Conservation (phyloP, 768 basidiomycete genomes). For the Phylloporus sp. region DNA sequence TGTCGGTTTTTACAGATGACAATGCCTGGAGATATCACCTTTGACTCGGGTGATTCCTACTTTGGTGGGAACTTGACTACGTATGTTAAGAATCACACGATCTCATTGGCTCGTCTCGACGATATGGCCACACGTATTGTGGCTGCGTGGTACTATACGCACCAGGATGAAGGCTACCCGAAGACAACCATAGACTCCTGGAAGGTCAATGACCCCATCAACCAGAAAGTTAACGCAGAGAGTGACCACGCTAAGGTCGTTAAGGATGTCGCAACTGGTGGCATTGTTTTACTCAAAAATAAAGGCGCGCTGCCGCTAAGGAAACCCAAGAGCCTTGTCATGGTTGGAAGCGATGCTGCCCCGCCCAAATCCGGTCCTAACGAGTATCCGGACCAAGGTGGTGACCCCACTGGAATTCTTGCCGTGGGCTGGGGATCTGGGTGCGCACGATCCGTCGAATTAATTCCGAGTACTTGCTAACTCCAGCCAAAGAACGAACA, state of each 20-base stretch:
- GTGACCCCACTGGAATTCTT: conserved; percentile 60
- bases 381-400: conserved; percentile 58
- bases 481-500: conserved; percentile 45
- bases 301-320: conserved; percentile 53
- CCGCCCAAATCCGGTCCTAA: conserved; percentile 69
- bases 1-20: conserved; percentile 50
- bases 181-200: conserved; percentile 25
- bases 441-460: conserved; percentile 17
- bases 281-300: conserved; percentile 70
- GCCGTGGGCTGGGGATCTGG: conserved; percentile 95
- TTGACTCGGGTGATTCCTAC: conserved; percentile 38
- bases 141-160: conserved; percentile 52
- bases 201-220: conserved; percentile 27
- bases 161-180: conserved; percentile 32
- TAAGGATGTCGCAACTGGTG: conserved; percentile 60
- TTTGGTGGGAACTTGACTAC: conserved; percentile 59
- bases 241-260: conserved; percentile 50
- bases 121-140: conserved; percentile 73
- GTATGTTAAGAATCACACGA: conserved; percentile 57
- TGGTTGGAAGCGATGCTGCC: conserved; percentile 64
- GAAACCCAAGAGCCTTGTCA: conserved; percentile 53
- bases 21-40: conserved; percentile 62
- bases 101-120: conserved; percentile 56
- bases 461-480: neutral
- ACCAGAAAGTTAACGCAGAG: conserved; percentile 52